A percentile compares a stretch with the other conserved stretches of the same genome.
These are phyloP conservation scores for Scedosporium apiospermum DNA, from an alignment of 2,329 filamentous ascomycete species.

Conservation along the genomic window DNA sequence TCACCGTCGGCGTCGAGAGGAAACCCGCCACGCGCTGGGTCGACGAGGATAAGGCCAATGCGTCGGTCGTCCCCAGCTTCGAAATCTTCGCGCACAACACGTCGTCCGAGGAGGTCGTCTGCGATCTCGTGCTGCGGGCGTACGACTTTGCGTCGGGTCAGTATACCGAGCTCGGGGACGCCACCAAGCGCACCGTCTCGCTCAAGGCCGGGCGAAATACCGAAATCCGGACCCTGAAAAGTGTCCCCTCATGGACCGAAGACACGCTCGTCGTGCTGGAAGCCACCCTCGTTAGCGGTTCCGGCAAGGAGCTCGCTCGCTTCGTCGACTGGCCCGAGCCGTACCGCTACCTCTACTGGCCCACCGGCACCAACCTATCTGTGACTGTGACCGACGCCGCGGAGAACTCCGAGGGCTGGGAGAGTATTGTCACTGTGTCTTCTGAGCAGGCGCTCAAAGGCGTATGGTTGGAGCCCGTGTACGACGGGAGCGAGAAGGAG, in stretches of 20 bases:
- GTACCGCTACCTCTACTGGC: constrained; percentile 3
- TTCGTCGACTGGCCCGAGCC: constrained; percentile 5
- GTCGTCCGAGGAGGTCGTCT: neutral
- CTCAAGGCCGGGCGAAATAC: constrained; percentile 2
- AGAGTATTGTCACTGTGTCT: neutral
- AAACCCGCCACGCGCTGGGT: neutral
- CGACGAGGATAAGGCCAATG: constrained; percentile 2
- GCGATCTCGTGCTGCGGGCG: neutral
- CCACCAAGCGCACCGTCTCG: neutral
- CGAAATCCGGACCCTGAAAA: neutral
- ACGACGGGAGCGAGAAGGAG: neutral
- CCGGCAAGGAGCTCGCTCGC: constrained; percentile 1
- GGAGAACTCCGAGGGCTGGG: neutral
- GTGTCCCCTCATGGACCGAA: neutral
- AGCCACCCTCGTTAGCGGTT: neutral
- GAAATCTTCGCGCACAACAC: constrained; percentile 2
- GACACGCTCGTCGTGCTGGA: constrained; percentile 1
- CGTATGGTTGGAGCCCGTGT: neutral
- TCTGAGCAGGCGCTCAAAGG: neutral
- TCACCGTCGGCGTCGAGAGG: neutral
- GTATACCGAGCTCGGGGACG: neutral
- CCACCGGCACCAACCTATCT: neutral
- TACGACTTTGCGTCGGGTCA: neutral
- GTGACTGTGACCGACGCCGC: neutral
- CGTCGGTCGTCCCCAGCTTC: neutral